Base-by-base conservation (phyloP, 2,329 filamentous ascomycete species). In the Ceratocystis variospora region DNA sequence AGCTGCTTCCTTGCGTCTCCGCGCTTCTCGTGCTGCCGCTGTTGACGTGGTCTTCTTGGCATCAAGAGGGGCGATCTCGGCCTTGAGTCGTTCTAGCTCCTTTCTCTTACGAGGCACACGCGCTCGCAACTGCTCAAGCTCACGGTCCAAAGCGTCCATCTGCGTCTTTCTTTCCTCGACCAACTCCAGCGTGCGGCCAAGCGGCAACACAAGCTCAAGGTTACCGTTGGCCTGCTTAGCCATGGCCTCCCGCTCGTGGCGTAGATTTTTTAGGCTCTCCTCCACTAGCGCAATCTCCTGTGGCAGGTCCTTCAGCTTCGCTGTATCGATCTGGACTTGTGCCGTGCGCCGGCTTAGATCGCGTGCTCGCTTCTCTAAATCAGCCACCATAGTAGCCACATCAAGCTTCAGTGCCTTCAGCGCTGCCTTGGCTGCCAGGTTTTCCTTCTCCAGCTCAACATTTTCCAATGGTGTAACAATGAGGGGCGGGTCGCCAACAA, bases 401-500 rank as follows among this genome's bases (percentile, higher is more conserved):
- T 92, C 87, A 17, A 82, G 80, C 77, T 97, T 97, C 72, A 89
- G 85, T 53, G 83, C 81, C 74, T 94, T 90, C 44, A 97, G 80
- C 62, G 83, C 82, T 17, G 84, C 84, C 74, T 97, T 97, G 66
- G 83, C 82, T 2, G 80, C 80, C 17, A 90, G 78, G 68, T 90
- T 86, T 66, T 82, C 79, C 70, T 76, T 79, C 73, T 94, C 90
- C 28, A 96, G 77, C 67, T 87, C 85, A 61, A 87, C 78, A 73
- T 96, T 97, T 73, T 97, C 92, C 71, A 86, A 83, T 55, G 87
- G 84, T 50, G 87, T 87, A 67, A 96, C 89, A 59, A 97, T 87
- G 17, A 92, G 81, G 0, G 93, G 94, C 62, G 92, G 90, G 69
- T 96, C 89, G 69, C 90, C 90, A 17, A 95, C 90, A 71, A 97